phyloP scores from a whole-genome alignment of 441 rosid genomes.

The Hura crepitans region DNA sequence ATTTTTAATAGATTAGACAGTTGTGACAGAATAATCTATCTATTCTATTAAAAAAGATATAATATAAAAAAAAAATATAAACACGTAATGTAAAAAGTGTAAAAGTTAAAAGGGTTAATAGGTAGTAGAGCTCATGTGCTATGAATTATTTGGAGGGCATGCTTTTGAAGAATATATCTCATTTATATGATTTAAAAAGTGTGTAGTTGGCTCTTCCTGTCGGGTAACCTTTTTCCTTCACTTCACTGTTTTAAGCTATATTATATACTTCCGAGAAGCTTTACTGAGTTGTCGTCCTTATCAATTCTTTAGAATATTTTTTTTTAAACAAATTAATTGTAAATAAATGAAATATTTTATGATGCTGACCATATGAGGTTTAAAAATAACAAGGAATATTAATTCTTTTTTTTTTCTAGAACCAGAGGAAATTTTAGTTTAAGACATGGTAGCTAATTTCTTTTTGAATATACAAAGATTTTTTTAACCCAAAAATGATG shows the following conservation, averaged over 20 bases:
- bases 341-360: no score
- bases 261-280: background rate
- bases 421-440: no score
- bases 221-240: background rate
- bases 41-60: no score
- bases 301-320: background rate
- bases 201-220: constrained; percentile 21
- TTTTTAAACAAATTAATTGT: background rate
- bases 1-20: no score
- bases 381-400: background rate
- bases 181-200: constrained; percentile 11
- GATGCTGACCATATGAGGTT: background rate
- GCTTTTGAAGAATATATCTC: background rate
- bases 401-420: background rate
- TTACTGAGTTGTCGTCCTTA: background rate
- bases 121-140: constrained; percentile 26
- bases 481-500: no score
- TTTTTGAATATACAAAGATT: no score
- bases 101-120: background rate
- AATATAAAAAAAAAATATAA: background rate
- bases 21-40: no score
- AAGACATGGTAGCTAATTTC: no score
- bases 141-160: background rate
- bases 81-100: no score
- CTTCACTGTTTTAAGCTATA: background rate